Percentiles rank a stretch among this genome's conserved stretches.
Evolutionary conservation across 2,329 filamentous ascomycete genomes (phyloP).

Genomic region (Ceratocystiopsis minuta): DNA sequence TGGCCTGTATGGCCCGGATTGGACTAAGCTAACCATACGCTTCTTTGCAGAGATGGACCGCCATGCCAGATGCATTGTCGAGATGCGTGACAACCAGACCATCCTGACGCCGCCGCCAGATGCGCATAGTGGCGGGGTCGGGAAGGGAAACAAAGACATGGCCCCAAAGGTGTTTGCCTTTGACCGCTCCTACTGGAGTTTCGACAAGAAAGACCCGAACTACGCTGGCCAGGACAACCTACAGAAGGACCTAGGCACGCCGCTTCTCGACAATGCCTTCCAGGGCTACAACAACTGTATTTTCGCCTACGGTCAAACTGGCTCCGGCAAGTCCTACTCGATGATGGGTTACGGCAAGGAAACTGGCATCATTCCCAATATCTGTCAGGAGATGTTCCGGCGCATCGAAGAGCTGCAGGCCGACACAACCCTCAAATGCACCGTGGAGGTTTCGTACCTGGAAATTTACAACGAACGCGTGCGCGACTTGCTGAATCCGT

Average conservation of each 20-base stretch:
- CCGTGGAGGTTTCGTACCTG: conserved; percentile 94
- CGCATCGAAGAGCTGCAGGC: conserved; percentile 63
- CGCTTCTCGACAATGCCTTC: conserved; percentile 98
- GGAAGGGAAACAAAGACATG: conserved; percentile 48
- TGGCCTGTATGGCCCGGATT: no score
- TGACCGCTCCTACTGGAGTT: conserved; percentile 97
- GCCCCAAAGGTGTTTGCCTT: conserved; percentile 77
- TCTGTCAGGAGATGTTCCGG: conserved; percentile 90
- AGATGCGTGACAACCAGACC: conserved; percentile 90
- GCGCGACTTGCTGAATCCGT: conserved; percentile 68
- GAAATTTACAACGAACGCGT: conserved; percentile 99
- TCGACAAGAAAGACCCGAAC: conserved; percentile 58
- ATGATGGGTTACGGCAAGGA: conserved; percentile 72
- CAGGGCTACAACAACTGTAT: conserved; percentile 99
- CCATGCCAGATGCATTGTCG: conserved; percentile 87
- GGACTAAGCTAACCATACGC: no score
- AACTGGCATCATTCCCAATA: conserved; percentile 82
- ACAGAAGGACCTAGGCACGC: conserved; percentile 84
- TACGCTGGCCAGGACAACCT: conserved; percentile 88
- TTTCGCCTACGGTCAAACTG: conserved; percentile 96
- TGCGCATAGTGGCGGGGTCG: conserved; percentile 27
- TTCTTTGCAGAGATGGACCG: conserved; percentile 58
- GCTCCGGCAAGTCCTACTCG: conserved; percentile 95
- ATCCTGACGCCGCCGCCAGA: conserved; percentile 58
- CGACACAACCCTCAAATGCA: conserved; percentile 86